Base-by-base conservation (phyloP, 2,329 filamentous ascomycete genomes). In the Phaeosphaeria sp. region DNA sequence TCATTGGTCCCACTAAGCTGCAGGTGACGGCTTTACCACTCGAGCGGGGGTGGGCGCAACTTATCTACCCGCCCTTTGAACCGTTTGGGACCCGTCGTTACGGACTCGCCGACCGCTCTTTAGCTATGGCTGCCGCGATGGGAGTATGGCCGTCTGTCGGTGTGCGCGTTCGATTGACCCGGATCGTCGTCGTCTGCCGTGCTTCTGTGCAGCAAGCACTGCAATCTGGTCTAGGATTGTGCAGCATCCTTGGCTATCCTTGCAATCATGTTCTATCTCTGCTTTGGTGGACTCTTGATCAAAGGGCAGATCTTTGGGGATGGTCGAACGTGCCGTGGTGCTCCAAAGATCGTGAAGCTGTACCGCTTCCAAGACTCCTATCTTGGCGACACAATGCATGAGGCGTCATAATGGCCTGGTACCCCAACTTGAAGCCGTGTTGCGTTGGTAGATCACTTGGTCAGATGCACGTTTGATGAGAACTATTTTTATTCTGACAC, bases 61-160 rank as follows among this genome's bases (percentile, higher is more conserved):
- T 11, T 39, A 41, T 42, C 49, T 47, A 52, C 47, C 50, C 41
- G 22, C 20, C 52, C 46, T 55, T 51, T 55, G 49, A 53, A 53
- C 44, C 47, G 54, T 50, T 42, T 50, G 44, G 41, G 23, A 59
- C 57, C 36, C 51, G 23, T 59, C 50, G 23, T 59, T 52, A 52
- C 59, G 50, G 54, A 46, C 39, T 48, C 49, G 46, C 58, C 60
- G 57, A 65, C 62, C 62, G 62, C 62, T 52, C 30, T 50, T 63
- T 51, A 25, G 18, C 18, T 36, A 52, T 54, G 18, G 17, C 15
- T 2, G 13, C 20, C 25, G 11, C 25, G 0, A 25, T 36, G 15
- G 52, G 30, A 20, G 20, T 56, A 63, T 58, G 49, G 46, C 22
- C 13, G 21, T 54, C 9, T 63, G 58, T 61, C 62, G 62, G 62